Evolutionary conservation across 179 eudicot species (phyloP).

Genomic region (Vitellaria paradoxa): DNA sequence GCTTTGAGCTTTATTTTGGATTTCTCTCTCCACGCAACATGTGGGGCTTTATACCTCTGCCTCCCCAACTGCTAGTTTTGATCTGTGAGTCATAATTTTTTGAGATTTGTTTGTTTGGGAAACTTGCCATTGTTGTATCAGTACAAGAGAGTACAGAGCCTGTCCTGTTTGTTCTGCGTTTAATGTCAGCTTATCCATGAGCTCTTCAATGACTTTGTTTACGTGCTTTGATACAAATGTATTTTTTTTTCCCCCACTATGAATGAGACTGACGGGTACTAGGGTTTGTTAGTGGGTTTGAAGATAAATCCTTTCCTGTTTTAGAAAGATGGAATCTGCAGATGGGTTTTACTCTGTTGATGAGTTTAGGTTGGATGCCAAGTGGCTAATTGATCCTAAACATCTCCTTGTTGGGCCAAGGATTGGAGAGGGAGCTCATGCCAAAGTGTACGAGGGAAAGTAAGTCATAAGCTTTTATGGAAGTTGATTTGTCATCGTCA

Average conservation of each 20-base stretch:
- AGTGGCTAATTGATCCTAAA: slow-evolving; percentile 92
- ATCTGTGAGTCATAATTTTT: slow-evolving; percentile 29
- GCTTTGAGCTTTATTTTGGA: slow-evolving; percentile 28
- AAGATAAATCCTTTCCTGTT: not conserved
- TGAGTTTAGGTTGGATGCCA: slow-evolving; percentile 77
- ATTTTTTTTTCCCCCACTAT: not conserved
- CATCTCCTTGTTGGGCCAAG: slow-evolving; percentile 90
- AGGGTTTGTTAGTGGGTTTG: slow-evolving; percentile 14
- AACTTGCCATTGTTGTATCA: slow-evolving; percentile 14
- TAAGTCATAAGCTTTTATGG: slow-evolving; percentile 42
- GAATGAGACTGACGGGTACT: slow-evolving; percentile 5
- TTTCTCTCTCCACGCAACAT: slow-evolving; percentile 24
- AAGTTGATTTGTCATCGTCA: not conserved
- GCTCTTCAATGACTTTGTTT: slow-evolving; percentile 9
- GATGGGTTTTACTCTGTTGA: slow-evolving; percentile 59
- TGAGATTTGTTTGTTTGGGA: slow-evolving; percentile 27
- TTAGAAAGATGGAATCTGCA: slow-evolving; percentile 59
- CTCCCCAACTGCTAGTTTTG: slow-evolving; percentile 27
- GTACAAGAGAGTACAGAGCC: slow-evolving; percentile 27
- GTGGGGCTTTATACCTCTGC: slow-evolving; percentile 26
- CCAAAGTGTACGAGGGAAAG: slow-evolving; percentile 98
- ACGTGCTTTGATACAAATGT: slow-evolving; percentile 13
- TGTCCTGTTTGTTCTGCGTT: slow-evolving; percentile 20
- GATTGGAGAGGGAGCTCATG: slow-evolving; percentile 99
- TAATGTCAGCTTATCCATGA: slow-evolving; percentile 18